Evolutionary conservation across 306 rosid genomes (phyloP).

Genomic region (Quercus berberidifolia): DNA sequence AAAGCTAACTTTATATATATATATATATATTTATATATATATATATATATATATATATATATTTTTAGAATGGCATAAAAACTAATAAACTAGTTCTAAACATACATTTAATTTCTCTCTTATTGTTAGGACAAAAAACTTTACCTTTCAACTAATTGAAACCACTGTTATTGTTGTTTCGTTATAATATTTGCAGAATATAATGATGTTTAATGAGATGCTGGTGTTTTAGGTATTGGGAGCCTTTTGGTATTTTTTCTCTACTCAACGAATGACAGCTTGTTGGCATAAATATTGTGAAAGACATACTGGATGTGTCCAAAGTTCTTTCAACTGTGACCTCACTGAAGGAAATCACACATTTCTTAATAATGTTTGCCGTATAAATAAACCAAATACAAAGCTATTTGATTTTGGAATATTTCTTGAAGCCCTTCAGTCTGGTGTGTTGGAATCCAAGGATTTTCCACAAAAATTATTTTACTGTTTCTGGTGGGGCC

Average conservation of each 20-base stretch:
- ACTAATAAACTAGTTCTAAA: too few species aligned
- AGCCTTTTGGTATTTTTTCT: slow-evolving; percentile 81
- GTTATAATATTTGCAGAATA: neutral
- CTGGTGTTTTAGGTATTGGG: slow-evolving; percentile 65
- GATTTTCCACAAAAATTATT: slow-evolving; percentile 69
- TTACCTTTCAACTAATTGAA: too few species aligned
- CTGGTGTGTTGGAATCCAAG: slow-evolving; percentile 69
- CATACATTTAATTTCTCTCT: too few species aligned
- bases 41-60: too few species aligned
- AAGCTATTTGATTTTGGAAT: slow-evolving; percentile 68
- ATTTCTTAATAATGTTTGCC: slow-evolving; percentile 64
- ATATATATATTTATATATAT: too few species aligned
- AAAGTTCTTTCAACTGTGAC: slow-evolving; percentile 47
- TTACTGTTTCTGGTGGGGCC: slow-evolving; percentile 91
- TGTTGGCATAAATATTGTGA: slow-evolving; percentile 72
- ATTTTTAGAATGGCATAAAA: too few species aligned
- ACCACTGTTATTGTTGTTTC: too few species aligned
- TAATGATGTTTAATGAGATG: slow-evolving; percentile 22
- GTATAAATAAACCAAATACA: slow-evolving; percentile 27
- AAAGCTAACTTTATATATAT: too few species aligned
- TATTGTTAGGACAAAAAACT: too few species aligned
- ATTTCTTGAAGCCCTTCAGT: slow-evolving; percentile 76
- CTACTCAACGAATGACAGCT: slow-evolving; percentile 73
- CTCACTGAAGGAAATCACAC: neutral
- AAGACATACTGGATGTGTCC: slow-evolving; percentile 33